phyloP scores from a whole-genome alignment of 1,284 basidiomycete genomes.

The Cryptococcus jaspeensis region DNA sequence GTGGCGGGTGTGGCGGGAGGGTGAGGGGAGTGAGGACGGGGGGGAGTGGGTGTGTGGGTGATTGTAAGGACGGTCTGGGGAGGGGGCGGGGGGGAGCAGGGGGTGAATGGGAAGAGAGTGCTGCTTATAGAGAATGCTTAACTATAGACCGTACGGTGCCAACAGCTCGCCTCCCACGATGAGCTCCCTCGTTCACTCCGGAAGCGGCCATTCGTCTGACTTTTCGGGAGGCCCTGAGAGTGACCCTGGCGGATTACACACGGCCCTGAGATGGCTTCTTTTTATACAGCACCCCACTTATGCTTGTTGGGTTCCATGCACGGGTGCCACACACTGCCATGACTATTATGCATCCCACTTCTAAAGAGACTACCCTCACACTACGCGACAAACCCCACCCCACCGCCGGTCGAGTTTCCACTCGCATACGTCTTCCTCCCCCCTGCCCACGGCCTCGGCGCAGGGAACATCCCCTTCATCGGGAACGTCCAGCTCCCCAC shows the following conservation, averaged over 20 bases:
- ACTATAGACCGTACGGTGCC: too few relatives aligned
- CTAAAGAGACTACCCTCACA: conserved; percentile 4
- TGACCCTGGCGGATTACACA: neutral
- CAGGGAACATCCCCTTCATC: conserved; percentile 52
- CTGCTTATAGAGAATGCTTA: too few relatives aligned
- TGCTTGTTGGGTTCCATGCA: neutral
- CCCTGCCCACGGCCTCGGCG: conserved; percentile 41
- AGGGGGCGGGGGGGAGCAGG: too few relatives aligned
- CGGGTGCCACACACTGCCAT: neutral
- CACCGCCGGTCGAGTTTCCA: conserved; percentile 41
- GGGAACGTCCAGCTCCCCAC: conserved; percentile 50
- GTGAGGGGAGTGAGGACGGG: too few relatives aligned
- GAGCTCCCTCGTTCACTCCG: too few relatives aligned
- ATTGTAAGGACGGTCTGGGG: too few relatives aligned
- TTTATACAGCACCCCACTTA: neutral
- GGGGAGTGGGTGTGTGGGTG: too few relatives aligned
- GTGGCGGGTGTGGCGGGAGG: too few relatives aligned
- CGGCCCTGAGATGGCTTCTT: too few relatives aligned
- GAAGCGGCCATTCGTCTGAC: neutral
- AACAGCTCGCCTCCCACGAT: too few relatives aligned
- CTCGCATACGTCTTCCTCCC: conserved; percentile 47
- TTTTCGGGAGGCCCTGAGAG: too few relatives aligned
- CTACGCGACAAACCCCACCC: conserved; percentile 32
- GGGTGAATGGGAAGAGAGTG: too few relatives aligned
- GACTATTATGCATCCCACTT: neutral